These are phyloP conservation scores for Clarkia xantiana DNA, from an alignment of 345 rosid genomes.

Conservation along the genomic window DNA sequence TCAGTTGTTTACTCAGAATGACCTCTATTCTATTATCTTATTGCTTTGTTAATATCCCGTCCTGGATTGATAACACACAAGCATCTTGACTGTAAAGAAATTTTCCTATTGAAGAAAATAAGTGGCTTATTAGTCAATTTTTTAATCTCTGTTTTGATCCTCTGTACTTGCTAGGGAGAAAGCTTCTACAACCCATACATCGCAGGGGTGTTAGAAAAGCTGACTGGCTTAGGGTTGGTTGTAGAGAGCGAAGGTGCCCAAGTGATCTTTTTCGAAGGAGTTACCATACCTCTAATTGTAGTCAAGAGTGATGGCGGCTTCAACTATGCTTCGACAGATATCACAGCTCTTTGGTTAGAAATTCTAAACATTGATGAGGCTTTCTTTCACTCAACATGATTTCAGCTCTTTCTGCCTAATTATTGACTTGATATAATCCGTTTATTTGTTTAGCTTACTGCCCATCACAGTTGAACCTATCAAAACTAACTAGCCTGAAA, in stretches of 20 bases:
- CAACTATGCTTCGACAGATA: constrained; percentile 93
- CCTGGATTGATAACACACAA: too few relatives aligned
- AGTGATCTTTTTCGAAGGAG: constrained; percentile 71
- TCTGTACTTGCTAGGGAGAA: constrained; percentile 58
- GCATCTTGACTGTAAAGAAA: too few relatives aligned
- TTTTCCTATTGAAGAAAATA: too few relatives aligned
- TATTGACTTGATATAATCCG: neutral
- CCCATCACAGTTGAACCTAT: too few relatives aligned
- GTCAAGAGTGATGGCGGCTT: constrained; percentile 95
- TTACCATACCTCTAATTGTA: constrained; percentile 76
- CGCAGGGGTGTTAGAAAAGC: constrained; percentile 38
- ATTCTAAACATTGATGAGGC: neutral
- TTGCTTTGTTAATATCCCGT: neutral
- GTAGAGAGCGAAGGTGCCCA: constrained; percentile 90
- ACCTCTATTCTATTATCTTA: neutral
- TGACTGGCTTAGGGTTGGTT: constrained; percentile 49
- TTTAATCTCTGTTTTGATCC: neutral
- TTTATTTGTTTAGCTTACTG: neutral
- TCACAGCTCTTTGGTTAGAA: constrained; percentile 87
- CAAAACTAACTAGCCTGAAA: too few relatives aligned
- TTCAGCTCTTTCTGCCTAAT: constrained; percentile 1
- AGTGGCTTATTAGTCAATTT: too few relatives aligned
- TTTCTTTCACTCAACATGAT: too few relatives aligned
- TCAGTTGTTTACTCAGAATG: neutral
- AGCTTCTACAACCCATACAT: constrained; percentile 88